Percentiles rank a stretch among this genome's conserved stretches.
phyloP scores from a whole-genome alignment of 345 rosid species.

The Euclidium syriacum region DNA sequence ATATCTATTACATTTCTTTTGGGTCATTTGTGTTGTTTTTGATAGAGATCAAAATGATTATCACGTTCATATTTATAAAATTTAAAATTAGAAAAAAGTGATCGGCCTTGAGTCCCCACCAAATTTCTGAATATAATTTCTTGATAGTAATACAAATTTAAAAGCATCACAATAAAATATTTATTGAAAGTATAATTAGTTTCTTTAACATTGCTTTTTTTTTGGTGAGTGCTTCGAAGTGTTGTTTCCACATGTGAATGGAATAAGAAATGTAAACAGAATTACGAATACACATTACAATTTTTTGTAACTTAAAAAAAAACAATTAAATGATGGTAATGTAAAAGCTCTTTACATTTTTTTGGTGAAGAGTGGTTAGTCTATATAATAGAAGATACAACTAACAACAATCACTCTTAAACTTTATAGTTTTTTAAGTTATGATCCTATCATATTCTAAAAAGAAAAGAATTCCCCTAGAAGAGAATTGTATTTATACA shows the following conservation, averaged over 20 bases:
- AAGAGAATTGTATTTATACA: background rate
- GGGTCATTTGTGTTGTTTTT: too few relatives aligned
- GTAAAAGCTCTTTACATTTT: background rate
- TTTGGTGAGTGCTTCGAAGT: background rate
- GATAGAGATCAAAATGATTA: too few relatives aligned
- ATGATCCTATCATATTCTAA: background rate
- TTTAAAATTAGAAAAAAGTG: background rate
- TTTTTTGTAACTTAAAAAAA: background rate
- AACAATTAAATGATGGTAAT: background rate
- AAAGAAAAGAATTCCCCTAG: background rate
- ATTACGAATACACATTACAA: too few relatives aligned
- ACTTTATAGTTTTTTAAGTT: background rate
- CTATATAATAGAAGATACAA: background rate
- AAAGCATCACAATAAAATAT: too few relatives aligned
- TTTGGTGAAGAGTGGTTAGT: slow-evolving; percentile 12
- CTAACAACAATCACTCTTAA: background rate
- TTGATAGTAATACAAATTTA: background rate
- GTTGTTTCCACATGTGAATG: slow-evolving; percentile 27
- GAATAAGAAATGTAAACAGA: slow-evolving; percentile 16
- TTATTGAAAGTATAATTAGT: background rate
- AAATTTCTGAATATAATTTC: background rate
- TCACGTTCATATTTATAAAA: too few relatives aligned
- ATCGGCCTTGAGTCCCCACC: slow-evolving; percentile 4
- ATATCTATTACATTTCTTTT: too few relatives aligned
- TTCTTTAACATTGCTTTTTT: background rate